Percentiles rank a stretch among this genome's conserved stretches.
Evolutionary conservation across 352 stramenopile species (phyloP).

Genomic region (Blastocystis sp.): DNA sequence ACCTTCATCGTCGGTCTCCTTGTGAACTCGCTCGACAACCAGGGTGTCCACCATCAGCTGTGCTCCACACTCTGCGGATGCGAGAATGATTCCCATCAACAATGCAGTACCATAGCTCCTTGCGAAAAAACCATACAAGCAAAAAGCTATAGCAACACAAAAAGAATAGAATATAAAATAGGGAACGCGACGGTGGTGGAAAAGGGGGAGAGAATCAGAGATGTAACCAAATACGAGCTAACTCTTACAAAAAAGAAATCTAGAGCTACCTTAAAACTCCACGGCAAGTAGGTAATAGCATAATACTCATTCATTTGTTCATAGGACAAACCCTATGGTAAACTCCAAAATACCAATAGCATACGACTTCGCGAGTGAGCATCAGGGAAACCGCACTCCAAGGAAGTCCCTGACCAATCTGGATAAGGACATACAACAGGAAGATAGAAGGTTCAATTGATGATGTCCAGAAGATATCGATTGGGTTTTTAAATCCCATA

Average conservation of each 20-base stretch:
- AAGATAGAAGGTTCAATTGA: constrained; percentile 44
- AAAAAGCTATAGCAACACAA: constrained; percentile 16
- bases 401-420: constrained; percentile 36
- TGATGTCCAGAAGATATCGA: constrained; percentile 43
- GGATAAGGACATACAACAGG: constrained; percentile 55
- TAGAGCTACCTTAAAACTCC: constrained; percentile 47
- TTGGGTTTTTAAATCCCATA: constrained; percentile 34
- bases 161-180: constrained; percentile 57
- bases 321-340: constrained; percentile 12
- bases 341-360: not conserved
- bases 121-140: constrained; percentile 6
- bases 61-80: constrained; percentile 13
- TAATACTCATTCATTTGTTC: constrained; percentile 58
- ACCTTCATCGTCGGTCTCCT: constrained; percentile 43
- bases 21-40: constrained; percentile 44
- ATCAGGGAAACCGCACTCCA: constrained; percentile 50
- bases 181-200: constrained; percentile 34
- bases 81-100: constrained; percentile 28
- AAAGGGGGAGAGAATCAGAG: constrained; percentile 58
- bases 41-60: constrained; percentile 59
- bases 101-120: not conserved
- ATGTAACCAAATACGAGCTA: constrained; percentile 62
- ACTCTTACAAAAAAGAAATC: not conserved
- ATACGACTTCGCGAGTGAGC: not conserved
- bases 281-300: constrained; percentile 40